These are phyloP conservation scores for Ceratocystiopsis brevicomis DNA, from an alignment of 2,329 filamentous ascomycete genomes.

Conservation along the genomic window DNA sequence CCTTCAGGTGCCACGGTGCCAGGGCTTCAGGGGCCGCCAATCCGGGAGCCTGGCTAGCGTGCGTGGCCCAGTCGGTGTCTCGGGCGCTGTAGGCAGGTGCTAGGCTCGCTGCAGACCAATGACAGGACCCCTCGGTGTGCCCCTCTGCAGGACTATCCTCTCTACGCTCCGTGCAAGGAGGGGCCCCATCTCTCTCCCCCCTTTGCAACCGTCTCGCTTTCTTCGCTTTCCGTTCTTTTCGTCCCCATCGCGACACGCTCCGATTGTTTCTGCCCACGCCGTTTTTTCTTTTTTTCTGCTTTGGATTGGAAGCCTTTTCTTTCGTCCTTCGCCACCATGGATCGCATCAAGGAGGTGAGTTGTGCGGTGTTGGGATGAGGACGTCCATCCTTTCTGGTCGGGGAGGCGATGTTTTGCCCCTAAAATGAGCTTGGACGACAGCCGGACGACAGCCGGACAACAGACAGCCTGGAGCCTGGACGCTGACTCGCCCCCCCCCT, in stretches of 20 bases:
- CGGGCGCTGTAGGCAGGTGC: too few species aligned
- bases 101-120: too few species aligned
- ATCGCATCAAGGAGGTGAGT: conserved; percentile 79
- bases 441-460: not conserved
- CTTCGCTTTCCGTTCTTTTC: not conserved
- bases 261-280: not conserved
- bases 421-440: not conserved
- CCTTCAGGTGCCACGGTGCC: not conserved
- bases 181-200: conserved; percentile 2
- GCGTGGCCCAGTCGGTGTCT: too few species aligned
- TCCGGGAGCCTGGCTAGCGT: too few species aligned
- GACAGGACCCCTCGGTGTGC: not conserved
- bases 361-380: not conserved
- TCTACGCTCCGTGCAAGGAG: not conserved
- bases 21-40: too few species aligned
- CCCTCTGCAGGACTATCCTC: not conserved
- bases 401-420: too few species aligned
- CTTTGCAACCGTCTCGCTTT: conserved; percentile 1
- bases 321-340: conserved; percentile 35
- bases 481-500: conserved; percentile 4
- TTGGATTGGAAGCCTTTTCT: not conserved
- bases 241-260: not conserved
- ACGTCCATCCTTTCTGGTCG: too few species aligned
- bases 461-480: not conserved
- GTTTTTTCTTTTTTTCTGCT: not conserved